These are phyloP conservation scores for Bryum argenteum DNA, from an alignment of 225 moss, liverwort and hornwort genomes.

Conservation along the genomic window DNA sequence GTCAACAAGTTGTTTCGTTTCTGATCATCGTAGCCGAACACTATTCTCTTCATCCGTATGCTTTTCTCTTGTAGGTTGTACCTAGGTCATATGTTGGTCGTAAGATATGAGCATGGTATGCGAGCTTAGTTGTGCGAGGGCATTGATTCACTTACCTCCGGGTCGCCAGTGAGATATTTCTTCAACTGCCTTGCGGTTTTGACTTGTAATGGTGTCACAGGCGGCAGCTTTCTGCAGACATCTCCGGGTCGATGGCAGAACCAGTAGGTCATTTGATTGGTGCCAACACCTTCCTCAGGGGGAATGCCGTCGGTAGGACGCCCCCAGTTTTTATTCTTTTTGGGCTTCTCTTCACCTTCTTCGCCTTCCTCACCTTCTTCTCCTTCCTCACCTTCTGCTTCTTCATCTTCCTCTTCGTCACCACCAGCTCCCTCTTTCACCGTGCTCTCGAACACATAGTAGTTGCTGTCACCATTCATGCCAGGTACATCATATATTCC, in stretches of 20 bases:
- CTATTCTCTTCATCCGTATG: not conserved
- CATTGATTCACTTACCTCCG: conserved; percentile 47
- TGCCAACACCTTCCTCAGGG: conserved; percentile 65
- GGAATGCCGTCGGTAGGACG: conserved; percentile 73
- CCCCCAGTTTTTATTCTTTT: conserved; percentile 50
- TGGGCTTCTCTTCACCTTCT: conserved; percentile 44
- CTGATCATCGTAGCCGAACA: not conserved
- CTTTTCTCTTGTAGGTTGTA: not conserved
- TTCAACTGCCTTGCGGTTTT: conserved; percentile 68
- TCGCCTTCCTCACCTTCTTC: conserved; percentile 26
- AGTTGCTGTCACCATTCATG: conserved; percentile 45
- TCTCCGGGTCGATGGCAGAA: conserved; percentile 75
- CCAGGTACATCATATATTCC: not conserved
- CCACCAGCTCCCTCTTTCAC: conserved; percentile 49
- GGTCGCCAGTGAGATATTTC: conserved; percentile 79
- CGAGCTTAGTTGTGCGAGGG: not conserved
- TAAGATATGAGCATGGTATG: not conserved
- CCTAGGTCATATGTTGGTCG: not conserved
- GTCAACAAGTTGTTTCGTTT: not conserved
- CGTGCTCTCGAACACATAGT: conserved; percentile 87
- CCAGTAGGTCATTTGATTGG: conserved; percentile 82
- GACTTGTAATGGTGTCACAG: conserved; percentile 79
- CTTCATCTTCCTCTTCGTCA: conserved; percentile 38
- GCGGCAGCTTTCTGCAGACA: conserved; percentile 53
- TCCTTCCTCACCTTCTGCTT: conserved; percentile 28